Conservation (phyloP, 1,284 basidiomycete genomes). For the Tranzscheliella williamsii region DNA sequence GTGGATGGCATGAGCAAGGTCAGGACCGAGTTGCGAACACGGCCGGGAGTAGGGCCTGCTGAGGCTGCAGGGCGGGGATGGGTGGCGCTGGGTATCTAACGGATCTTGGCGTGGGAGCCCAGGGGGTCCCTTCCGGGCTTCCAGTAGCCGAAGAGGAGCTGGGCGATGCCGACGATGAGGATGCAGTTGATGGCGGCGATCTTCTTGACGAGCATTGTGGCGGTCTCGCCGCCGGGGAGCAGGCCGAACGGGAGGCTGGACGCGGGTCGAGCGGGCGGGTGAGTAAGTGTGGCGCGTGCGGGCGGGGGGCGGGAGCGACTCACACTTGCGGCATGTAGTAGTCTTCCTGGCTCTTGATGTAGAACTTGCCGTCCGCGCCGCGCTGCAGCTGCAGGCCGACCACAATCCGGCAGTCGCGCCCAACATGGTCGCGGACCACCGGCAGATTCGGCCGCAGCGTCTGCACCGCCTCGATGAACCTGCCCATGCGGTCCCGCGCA, state of each 20-base stretch:
- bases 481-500: constrained; percentile 1
- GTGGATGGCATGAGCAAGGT: too few relatives aligned
- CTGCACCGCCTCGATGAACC: constrained; percentile 54
- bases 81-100: too few relatives aligned
- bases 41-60: too few relatives aligned
- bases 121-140: constrained; percentile 34
- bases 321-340: constrained; percentile 48
- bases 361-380: constrained; percentile 53
- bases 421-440: constrained; percentile 17
- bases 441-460: constrained; percentile 42
- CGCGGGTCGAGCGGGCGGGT: not conserved
- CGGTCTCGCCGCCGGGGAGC: constrained; percentile 28
- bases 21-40: too few relatives aligned
- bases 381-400: constrained; percentile 49
- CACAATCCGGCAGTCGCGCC: constrained; percentile 39
- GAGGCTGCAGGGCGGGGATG: too few relatives aligned
- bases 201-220: constrained; percentile 39
- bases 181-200: constrained; percentile 44
- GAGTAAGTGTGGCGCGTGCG: not conserved
- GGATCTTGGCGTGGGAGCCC: constrained; percentile 20
- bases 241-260: constrained; percentile 41
- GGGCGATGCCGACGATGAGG: constrained; percentile 31
- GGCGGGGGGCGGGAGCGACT: constrained; percentile 3
- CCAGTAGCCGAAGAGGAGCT: constrained; percentile 40
- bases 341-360: constrained; percentile 56